Evolutionary conservation across 2,329 filamentous ascomycete genomes (phyloP).

Genomic region (Endothia cerciana): DNA sequence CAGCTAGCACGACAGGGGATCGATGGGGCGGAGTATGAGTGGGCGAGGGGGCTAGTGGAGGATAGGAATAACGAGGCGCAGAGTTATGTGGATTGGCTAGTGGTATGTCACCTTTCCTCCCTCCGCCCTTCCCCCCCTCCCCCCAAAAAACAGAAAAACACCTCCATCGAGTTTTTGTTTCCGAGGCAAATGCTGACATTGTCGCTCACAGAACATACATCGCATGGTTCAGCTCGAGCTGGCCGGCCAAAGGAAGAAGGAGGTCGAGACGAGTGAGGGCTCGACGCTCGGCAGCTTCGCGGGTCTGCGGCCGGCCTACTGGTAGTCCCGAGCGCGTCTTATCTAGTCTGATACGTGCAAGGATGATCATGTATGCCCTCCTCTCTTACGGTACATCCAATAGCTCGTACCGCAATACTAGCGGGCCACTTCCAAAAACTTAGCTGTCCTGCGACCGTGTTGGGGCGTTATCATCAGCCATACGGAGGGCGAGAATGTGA

Average conservation of each 20-base stretch:
- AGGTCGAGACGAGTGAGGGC: slow-evolving; percentile 55
- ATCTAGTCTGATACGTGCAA: background rate
- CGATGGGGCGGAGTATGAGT: slow-evolving; percentile 95
- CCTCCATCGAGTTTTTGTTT: background rate
- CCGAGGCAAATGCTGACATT: background rate
- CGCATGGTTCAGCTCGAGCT: slow-evolving; percentile 89
- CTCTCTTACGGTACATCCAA: background rate
- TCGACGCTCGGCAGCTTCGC: slow-evolving; percentile 59
- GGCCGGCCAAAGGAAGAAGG: slow-evolving; percentile 72
- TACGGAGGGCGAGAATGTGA: background rate
- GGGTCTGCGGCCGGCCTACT: slow-evolving; percentile 63
- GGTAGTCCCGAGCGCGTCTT: slow-evolving; percentile 44
- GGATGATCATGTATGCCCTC: background rate
- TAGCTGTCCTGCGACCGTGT: background rate
- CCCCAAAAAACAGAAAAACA: too few species aligned
- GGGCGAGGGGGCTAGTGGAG: slow-evolving; percentile 87
- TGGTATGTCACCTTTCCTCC: slow-evolving; percentile 42
- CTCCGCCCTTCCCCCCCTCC: too few species aligned
- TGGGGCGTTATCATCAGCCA: background rate
- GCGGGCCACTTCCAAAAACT: background rate
- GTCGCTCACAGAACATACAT: slow-evolving; percentile 67
- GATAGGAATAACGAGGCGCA: slow-evolving; percentile 97
- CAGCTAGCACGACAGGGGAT: slow-evolving; percentile 91
- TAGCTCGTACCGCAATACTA: background rate
- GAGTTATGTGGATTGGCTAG: slow-evolving; percentile 98